Conservation (phyloP, 2,329 filamentous ascomycete species). For the Ascochyta fabae region DNA sequence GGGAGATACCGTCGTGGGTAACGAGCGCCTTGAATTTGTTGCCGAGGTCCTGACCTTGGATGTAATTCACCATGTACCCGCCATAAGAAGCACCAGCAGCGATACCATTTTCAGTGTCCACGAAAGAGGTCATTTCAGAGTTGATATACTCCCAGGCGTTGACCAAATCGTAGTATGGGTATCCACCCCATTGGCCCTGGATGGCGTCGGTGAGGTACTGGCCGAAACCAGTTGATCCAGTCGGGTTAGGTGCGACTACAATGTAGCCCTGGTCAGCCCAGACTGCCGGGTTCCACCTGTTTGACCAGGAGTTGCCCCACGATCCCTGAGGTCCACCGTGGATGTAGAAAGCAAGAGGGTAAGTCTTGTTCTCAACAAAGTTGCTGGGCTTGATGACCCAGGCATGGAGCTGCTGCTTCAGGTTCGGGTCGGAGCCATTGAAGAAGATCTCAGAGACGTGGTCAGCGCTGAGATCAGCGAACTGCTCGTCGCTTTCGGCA, state of each 20-base stretch:
- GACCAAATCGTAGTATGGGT: conserved; percentile 83
- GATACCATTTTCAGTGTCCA: conserved; percentile 74
- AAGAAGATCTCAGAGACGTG: conserved; percentile 77
- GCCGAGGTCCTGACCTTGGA: conserved; percentile 83
- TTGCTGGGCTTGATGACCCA: conserved; percentile 67
- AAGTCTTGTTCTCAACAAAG: conserved; percentile 74
- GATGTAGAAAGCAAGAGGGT: conserved; percentile 78
- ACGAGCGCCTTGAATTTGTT: conserved; percentile 87
- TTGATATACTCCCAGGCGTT: conserved; percentile 78
- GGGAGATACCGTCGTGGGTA: conserved; percentile 85
- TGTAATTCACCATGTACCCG: conserved; percentile 71
- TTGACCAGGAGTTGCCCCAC: conserved; percentile 78
- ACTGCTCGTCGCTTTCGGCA: conserved; percentile 66
- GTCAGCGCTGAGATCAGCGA: conserved; percentile 67
- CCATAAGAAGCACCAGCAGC: conserved; percentile 68
- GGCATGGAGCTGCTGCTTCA: conserved; percentile 68
- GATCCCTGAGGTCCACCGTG: conserved; percentile 83
- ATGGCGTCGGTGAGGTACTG: conserved; percentile 79
- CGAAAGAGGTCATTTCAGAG: conserved; percentile 64
- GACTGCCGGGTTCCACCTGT: conserved; percentile 82
- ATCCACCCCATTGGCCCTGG: conserved; percentile 80
- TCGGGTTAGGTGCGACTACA: conserved; percentile 81
- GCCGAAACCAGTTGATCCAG: conserved; percentile 84
- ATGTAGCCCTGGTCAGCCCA: conserved; percentile 90
- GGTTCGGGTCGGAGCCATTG: conserved; percentile 62